Percentiles rank a stretch among this genome's conserved stretches.
Evolutionary conservation across 2,329 filamentous ascomycete species (phyloP).

Genomic region (Cladosporium velox): DNA sequence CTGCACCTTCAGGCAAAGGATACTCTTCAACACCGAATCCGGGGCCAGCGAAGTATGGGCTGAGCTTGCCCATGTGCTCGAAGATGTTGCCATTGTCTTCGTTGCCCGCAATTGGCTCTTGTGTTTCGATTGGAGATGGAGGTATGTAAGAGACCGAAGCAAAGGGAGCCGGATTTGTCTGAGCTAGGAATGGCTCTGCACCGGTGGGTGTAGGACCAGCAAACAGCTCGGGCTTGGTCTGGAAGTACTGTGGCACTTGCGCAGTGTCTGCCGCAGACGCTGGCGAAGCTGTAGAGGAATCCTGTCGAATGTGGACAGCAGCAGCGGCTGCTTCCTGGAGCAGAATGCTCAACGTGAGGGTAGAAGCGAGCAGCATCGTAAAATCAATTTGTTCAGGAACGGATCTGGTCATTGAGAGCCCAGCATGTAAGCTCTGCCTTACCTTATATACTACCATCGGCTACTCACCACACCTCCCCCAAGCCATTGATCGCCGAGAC

Average conservation of each 20-base stretch:
- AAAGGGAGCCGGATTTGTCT: conserved; percentile 67
- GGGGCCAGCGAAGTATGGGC: conserved; percentile 69
- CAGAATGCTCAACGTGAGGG: not conserved
- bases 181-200: conserved; percentile 67
- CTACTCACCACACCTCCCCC: not conserved
- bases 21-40: conserved; percentile 77
- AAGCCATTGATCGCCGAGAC: not conserved
- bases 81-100: conserved; percentile 62
- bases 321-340: not conserved
- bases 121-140: conserved; percentile 70
- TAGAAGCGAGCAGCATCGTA: not conserved
- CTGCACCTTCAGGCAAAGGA: conserved; percentile 64
- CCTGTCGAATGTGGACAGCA: not conserved
- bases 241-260: conserved; percentile 63
- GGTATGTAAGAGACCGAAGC: conserved; percentile 64
- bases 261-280: conserved; percentile 18
- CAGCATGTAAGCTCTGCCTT: not conserved
- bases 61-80: conserved; percentile 67
- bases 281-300: not conserved
- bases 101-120: conserved; percentile 62
- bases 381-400: not conserved
- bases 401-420: not conserved
- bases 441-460: not conserved
- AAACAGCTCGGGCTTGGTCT: conserved; percentile 58
- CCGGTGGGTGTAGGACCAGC: conserved; percentile 70